Evolutionary conservation across 1,284 basidiomycete genomes (phyloP), one percentile per base, ranked within the genome.

Genomic region (Inonotus hispidus): DNA sequence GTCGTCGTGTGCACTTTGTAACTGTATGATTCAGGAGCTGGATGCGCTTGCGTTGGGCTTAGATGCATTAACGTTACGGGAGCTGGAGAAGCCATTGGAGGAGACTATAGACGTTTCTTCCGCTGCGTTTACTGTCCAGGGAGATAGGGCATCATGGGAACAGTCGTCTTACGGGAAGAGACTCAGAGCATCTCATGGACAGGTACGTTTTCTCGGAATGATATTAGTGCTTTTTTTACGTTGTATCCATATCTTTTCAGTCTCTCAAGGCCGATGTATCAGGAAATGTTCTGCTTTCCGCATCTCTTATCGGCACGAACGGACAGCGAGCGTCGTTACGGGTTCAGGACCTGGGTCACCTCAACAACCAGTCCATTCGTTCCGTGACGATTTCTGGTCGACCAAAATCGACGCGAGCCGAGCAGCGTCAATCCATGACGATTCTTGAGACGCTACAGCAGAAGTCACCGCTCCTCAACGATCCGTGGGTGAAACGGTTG

Each of bases 321-420:
- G 60, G 60, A 19, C 37, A 35, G 19, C 21, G 19, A n/a, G 60
- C 60, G 14, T 32, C 16, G 4, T 32, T 61, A 5, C 35, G 27
- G 4, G 38, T 60, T 3, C n/a, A 23, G 25, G 4, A 29, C 37
- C 38, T 56, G 3, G 37, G 52, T 13, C 37, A 53, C 10, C 16
- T 62, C 19, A 16, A 35, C 6, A 27, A 58, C 11, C 47, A 37
- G 25, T 25, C 32, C 14, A 46, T 58, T 41, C 13, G 53, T n/a
- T 52, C 55, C 13, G 39, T 62, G 2, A 62, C 56, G 16, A 25
- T 62, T 3, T 2, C 27, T 3, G 60, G 60, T 13, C 50, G 53
- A 46, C 21, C 60, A 16, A 25, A 8, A n/a, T 25, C 56, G 23
- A 53, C 56, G 21, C 35, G 37, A n/a, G 60, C 60, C 13, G 60